Evolutionary conservation across 1,284 basidiomycete species (phyloP), one percentile per base, ranked within the genome.

Genomic region (Ustilago tritici): DNA sequence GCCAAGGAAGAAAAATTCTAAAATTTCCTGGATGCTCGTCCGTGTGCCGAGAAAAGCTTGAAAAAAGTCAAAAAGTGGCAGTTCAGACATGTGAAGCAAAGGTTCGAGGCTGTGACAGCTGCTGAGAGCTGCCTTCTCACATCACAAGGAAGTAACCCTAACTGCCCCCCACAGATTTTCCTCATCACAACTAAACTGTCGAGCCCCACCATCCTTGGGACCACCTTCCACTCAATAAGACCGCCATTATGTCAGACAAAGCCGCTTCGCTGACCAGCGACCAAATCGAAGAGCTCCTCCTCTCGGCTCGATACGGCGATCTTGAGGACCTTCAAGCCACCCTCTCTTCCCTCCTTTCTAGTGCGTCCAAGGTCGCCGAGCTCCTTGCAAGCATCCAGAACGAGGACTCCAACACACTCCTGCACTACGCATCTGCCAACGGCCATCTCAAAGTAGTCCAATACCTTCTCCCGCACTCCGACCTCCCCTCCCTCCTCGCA

Each of bases 401-500:
- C 64, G 79, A 85, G n/a, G 35, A 61, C 15, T 59, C 61, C 43
- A 85, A 86, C 62, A 76, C 82, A 1, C 50, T 76, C 35, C 74
- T 85, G 38, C 84, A 85, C 68, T 85, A 79, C 56, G 75, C 76
- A 12, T 71, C 70, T 9, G 84, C 84, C 40, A 86, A 86, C 58
- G 84, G 83, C 0, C 84, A 86, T 54, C 40, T 68, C 3, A 67
- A 74, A 5, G 61, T 81, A 2, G 72, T 80, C 50, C 17, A 43
- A 35, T 75, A 73, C 56, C 76, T 84, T 14, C 61, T 83, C 2
- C 81, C 81, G 0, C 46, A 69, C 36, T 32, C 54, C 31, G 56
- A 73, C 23, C 68, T 84, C 12, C 11, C 40, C 8, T 55, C 55
- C 19, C 59, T 84, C 5, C 76, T 86, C 3, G 61, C 64, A 23